These are phyloP conservation scores for Trypanosoma melophagium DNA, from an alignment of 208 protist species.

Conservation along the genomic window DNA sequence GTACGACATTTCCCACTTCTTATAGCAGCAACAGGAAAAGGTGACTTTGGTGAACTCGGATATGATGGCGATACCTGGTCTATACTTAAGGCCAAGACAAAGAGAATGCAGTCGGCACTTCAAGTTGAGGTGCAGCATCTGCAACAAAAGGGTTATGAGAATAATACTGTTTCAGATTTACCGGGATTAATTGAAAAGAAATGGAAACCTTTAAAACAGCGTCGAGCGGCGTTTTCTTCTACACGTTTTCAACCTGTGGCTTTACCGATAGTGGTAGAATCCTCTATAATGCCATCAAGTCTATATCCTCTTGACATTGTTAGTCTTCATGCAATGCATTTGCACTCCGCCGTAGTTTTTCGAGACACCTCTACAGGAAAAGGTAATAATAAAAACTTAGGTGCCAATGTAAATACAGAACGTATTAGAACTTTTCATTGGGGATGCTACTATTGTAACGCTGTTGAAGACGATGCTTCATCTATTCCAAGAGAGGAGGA, in stretches of 20 bases:
- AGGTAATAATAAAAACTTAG: background rate
- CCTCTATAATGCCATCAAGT: background rate
- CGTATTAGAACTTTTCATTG: constrained; percentile 50
- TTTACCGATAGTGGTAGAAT: constrained; percentile 14
- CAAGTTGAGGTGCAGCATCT: constrained; percentile 1
- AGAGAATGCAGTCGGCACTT: constrained; percentile 29
- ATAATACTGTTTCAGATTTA: background rate
- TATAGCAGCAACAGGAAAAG: constrained; percentile 66
- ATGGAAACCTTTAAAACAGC: constrained; percentile 28
- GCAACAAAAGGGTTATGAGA: background rate
- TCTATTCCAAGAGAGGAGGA: constrained; percentile 49
- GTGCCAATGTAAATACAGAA: background rate
- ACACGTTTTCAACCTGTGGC: constrained; percentile 15
- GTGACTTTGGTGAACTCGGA: constrained; percentile 87
- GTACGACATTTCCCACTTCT: constrained; percentile 39
- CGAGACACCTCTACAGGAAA: constrained; percentile 1
- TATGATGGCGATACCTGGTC: constrained; percentile 62
- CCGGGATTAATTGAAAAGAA: background rate
- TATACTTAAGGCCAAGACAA: constrained; percentile 42
- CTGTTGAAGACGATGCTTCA: constrained; percentile 57
- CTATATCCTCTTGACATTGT: constrained; percentile 29
- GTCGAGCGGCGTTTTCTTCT: constrained; percentile 25
- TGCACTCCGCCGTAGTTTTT: constrained; percentile 69
- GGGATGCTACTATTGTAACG: constrained; percentile 84
- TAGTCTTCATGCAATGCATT: constrained; percentile 67